Evolutionary conservation across 352 stramenopile genomes (phyloP).

Genomic region (Phytophthora palmivora): DNA sequence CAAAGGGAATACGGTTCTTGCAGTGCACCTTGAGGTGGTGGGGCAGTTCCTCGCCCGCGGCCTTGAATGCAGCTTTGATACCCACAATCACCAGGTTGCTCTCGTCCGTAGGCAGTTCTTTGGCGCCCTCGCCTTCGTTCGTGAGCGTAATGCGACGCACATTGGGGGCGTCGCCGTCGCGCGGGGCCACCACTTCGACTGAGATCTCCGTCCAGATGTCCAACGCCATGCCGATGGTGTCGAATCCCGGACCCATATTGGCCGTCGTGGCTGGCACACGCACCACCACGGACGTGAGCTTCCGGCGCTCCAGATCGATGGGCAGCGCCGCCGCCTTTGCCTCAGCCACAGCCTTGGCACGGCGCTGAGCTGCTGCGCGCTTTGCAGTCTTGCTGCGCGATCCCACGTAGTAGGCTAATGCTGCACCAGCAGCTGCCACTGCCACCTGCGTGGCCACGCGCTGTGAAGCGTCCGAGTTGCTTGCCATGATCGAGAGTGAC

Average conservation of each 20-base stretch:
- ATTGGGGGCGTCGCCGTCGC: constrained; percentile 25
- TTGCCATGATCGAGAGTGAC: constrained; percentile 27
- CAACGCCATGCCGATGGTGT: constrained; percentile 98
- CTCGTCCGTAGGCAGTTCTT: constrained; percentile 91
- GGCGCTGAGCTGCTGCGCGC: constrained; percentile 29
- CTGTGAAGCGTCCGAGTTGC: constrained; percentile 34
- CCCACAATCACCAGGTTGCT: constrained; percentile 95
- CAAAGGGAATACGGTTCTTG: constrained; percentile 98
- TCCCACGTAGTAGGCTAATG: constrained; percentile 71
- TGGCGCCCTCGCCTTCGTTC: constrained; percentile 96
- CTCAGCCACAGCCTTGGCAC: constrained; percentile 21
- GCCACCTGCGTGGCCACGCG: constrained; percentile 61
- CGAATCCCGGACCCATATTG: constrained; percentile 98
- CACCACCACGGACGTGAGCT: constrained; percentile 95
- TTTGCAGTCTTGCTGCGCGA: constrained; percentile 53
- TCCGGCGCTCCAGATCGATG: constrained; percentile 46
- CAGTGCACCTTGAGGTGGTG: constrained; percentile 96
- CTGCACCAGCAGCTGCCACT: constrained; percentile 57
- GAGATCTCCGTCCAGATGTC: constrained; percentile 99
- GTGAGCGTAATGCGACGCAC: constrained; percentile 94
- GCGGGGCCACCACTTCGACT: constrained; percentile 82
- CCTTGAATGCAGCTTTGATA: constrained; percentile 95
- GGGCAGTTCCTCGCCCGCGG: constrained; percentile 94
- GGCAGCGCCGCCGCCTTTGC: constrained; percentile 31
- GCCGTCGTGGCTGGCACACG: constrained; percentile 97